phyloP scores from a whole-genome alignment of 2,329 filamentous ascomycete genomes.

The Sphaerulina populicola region DNA sequence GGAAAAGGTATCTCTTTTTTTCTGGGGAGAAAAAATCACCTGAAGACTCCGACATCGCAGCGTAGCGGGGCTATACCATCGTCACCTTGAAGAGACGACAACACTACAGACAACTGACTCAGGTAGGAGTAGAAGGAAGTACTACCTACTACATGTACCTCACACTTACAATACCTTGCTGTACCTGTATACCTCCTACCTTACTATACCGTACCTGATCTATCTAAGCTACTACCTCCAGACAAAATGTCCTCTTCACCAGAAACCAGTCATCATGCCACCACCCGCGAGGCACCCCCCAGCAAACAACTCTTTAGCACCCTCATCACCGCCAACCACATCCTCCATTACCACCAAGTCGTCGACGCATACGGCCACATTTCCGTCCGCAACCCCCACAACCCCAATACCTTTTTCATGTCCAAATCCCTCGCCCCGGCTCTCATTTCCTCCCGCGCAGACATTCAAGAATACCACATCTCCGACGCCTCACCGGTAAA shows the following conservation, averaged over 20 bases:
- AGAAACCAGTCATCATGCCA: neutral
- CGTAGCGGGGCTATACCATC: too few relatives aligned
- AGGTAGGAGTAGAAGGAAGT: too few relatives aligned
- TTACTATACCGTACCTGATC: too few relatives aligned
- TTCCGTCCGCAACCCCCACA: conserved; percentile 32
- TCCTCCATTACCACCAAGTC: conserved; percentile 29
- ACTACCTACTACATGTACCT: too few relatives aligned
- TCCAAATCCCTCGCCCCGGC: conserved; percentile 39
- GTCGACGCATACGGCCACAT: conserved; percentile 34
- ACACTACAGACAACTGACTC: too few relatives aligned
- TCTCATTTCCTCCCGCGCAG: conserved; percentile 35
- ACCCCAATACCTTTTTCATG: conserved; percentile 39
- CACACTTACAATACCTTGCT: too few relatives aligned
- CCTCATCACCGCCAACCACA: conserved; percentile 34
- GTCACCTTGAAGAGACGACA: too few relatives aligned
- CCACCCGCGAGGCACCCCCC: conserved; percentile 23
- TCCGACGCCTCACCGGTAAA: conserved; percentile 33
- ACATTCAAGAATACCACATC: conserved; percentile 41
- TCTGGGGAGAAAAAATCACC: too few relatives aligned
- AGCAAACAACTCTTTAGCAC: conserved; percentile 26
- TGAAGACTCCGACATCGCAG: too few relatives aligned
- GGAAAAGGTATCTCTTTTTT: too few relatives aligned
- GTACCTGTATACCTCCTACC: too few relatives aligned
- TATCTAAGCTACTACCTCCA: too few relatives aligned
- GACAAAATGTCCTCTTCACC: conserved; percentile 2